Conservation (phyloP, 768 basidiomycete genomes). For the Mrakia gelida region DNA sequence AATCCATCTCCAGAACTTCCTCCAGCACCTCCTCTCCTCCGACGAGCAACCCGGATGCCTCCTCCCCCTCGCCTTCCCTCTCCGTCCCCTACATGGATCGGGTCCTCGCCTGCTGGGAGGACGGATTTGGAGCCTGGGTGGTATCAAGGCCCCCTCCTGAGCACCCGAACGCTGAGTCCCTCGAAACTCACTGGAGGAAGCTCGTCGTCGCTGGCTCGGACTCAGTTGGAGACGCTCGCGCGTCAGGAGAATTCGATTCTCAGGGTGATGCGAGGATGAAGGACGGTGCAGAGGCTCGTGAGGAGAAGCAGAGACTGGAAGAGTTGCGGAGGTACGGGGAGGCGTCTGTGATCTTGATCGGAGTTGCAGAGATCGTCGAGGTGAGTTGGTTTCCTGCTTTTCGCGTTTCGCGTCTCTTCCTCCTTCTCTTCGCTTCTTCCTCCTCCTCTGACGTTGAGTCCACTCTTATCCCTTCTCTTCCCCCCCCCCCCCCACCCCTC, state of each 20-base stretch:
- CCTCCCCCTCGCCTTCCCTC: conserved; percentile 1
- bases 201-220: background rate
- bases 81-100: conserved; percentile 17
- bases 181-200: conserved; percentile 17
- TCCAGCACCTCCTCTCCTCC: too few species aligned
- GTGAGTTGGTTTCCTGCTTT: background rate
- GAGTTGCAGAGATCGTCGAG: background rate
- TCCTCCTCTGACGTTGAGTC: background rate
- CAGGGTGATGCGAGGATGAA: too few species aligned
- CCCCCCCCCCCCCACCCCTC: too few species aligned
- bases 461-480: too few species aligned
- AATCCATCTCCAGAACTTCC: background rate
- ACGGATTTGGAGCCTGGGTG: conserved; percentile 9
- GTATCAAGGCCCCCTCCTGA: background rate
- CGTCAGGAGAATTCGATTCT: background rate
- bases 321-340: background rate
- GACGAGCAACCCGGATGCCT: too few species aligned
- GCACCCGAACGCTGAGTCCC: background rate
- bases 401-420: too few species aligned
- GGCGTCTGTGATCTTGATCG: background rate
- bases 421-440: background rate
- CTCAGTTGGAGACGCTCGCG: too few species aligned
- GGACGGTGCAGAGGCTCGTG: too few species aligned
- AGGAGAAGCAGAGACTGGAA: too few species aligned
- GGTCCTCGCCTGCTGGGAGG: conserved; percentile 20